Conservation (phyloP, 139 green algal species). For the Astrephomene gubernaculifera region DNA sequence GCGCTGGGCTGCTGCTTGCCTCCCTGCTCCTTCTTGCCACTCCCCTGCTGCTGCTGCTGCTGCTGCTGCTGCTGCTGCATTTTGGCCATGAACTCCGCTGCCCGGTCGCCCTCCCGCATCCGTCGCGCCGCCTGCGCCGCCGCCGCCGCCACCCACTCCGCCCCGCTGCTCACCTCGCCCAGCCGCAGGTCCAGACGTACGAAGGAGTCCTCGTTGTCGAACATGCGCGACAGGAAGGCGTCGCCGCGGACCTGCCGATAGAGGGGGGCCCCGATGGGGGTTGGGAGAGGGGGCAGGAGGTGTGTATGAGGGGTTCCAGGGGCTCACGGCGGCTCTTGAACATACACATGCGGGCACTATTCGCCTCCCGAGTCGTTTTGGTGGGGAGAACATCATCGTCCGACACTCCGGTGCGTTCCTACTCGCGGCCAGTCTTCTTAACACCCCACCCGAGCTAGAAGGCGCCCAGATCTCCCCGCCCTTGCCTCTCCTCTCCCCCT, state of each 20-base stretch:
- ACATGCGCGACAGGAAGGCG: constrained; percentile 84
- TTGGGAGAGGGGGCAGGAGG: neutral
- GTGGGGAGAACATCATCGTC: no score
- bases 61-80: constrained; percentile 34
- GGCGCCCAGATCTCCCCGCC: no score
- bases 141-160: constrained; percentile 38
- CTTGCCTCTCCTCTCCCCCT: neutral
- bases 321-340: no score
- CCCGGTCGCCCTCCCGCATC: constrained; percentile 26
- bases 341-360: no score
- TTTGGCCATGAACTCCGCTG: constrained; percentile 8
- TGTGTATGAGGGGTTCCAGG: neutral
- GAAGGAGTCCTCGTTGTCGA: constrained; percentile 91
- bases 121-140: constrained; percentile 3
- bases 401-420: no score
- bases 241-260: constrained; percentile 89
- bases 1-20: neutral
- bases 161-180: constrained; percentile 39
- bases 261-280: neutral
- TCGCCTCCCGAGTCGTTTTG: no score
- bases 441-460: no score
- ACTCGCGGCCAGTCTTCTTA: no score
- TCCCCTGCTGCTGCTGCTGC: constrained; percentile 41
- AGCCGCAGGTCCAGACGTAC: constrained; percentile 76
- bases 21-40: neutral